Percentiles rank a stretch among this genome's conserved stretches.
Conservation (phyloP, 2,329 filamentous ascomycete species). For the Samsoniella hepiali region DNA sequence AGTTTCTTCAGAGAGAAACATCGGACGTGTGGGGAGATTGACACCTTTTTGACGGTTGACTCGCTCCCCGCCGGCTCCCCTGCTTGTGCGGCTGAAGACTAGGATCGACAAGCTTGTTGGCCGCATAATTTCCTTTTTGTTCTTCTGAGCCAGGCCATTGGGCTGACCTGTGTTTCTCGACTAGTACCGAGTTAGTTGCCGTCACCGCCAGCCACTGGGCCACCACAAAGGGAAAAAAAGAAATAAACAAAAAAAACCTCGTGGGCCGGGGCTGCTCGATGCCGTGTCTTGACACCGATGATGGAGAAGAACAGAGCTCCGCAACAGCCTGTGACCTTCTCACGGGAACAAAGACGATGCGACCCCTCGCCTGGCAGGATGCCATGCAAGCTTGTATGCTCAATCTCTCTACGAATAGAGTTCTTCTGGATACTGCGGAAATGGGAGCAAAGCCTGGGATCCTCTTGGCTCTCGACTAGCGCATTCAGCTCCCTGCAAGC, state of each 20-base stretch:
- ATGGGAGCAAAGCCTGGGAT: not conserved
- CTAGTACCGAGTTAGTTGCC: not conserved
- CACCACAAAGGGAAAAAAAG: not conserved
- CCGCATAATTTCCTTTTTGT: slow-evolving; percentile 8
- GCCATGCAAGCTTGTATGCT: not conserved
- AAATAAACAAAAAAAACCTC: not conserved
- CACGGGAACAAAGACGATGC: not conserved
- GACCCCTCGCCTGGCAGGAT: not conserved
- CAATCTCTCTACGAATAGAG: not conserved
- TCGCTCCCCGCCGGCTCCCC: not conserved
- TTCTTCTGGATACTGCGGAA: not conserved
- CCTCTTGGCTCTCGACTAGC: slow-evolving; percentile 12
- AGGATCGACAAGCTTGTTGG: slow-evolving; percentile 15
- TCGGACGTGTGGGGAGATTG: not conserved
- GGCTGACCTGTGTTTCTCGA: not conserved
- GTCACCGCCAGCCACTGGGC: slow-evolving; percentile 11
- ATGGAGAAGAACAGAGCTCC: not conserved
- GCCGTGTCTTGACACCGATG: not conserved
- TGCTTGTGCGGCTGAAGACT: slow-evolving; percentile 6
- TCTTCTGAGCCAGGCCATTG: not conserved
- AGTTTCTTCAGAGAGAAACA: not conserved
- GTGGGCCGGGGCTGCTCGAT: not conserved
- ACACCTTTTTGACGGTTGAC: not conserved
- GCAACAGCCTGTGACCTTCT: not conserved
- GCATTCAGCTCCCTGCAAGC: slow-evolving; percentile 19